Conservation (phyloP, 1,284 basidiomycete genomes). For the Mixia osmundae region DNA sequence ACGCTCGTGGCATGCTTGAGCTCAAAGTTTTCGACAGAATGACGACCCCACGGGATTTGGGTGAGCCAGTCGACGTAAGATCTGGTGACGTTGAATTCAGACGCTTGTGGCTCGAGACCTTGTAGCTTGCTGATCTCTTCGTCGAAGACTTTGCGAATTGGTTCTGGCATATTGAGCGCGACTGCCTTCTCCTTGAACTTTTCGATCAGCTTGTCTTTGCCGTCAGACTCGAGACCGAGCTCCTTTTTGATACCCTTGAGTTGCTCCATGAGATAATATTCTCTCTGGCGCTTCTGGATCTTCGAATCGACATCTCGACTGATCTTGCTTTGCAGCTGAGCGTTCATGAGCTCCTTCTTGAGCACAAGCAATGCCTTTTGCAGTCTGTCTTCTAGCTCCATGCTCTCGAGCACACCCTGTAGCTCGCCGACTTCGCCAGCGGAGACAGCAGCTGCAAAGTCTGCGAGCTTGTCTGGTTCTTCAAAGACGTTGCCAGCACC, state of each 20-base stretch:
- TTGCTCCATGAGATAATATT: constrained; percentile 97
- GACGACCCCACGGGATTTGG: constrained; percentile 88
- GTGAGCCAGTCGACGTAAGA: constrained; percentile 95
- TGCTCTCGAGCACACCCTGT: constrained; percentile 76
- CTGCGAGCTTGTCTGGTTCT: constrained; percentile 91
- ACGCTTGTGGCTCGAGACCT: constrained; percentile 65
- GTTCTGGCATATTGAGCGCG: constrained; percentile 73
- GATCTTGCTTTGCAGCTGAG: constrained; percentile 84
- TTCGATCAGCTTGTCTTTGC: constrained; percentile 91
- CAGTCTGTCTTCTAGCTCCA: constrained; percentile 66
- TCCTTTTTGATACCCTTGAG: constrained; percentile 98
- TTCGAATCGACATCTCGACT: constrained; percentile 84
- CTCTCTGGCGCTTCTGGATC: constrained; percentile 88
- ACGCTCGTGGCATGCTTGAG: constrained; percentile 63
- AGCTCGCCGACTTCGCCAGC: constrained; percentile 74
- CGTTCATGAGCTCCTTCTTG: constrained; percentile 96
- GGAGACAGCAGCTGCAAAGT: constrained; percentile 90
- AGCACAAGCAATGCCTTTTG: constrained; percentile 76
- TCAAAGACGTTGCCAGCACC: constrained; percentile 94
- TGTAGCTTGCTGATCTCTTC: constrained; percentile 85
- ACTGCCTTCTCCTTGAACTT: constrained; percentile 83
- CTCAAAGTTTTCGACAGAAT: constrained; percentile 81
- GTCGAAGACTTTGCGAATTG: constrained; percentile 81
- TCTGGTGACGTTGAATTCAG: constrained; percentile 67
- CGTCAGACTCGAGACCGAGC: constrained; percentile 87